Evolutionary conservation across 345 rosid genomes (phyloP).

Genomic region (Aquilaria yunnanensis): DNA sequence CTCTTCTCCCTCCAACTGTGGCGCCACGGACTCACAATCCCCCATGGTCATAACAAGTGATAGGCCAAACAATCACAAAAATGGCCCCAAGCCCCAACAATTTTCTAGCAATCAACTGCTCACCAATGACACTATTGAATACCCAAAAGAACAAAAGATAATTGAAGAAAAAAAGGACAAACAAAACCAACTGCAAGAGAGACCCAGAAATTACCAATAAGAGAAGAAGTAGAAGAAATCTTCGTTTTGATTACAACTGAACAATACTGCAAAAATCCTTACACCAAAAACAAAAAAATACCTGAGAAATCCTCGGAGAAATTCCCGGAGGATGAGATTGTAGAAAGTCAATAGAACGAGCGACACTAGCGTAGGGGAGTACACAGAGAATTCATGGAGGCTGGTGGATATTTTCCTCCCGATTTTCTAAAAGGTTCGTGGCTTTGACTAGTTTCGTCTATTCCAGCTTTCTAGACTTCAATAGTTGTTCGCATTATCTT

Average conservation of each 20-base stretch:
- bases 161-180: neutral
- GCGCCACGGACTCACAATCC: conserved; percentile 24
- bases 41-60: conserved; percentile 35
- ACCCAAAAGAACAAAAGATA: neutral
- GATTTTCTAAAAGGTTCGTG: neutral
- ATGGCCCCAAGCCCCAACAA: neutral
- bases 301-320: no score
- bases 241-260: no score
- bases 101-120: conserved; percentile 1
- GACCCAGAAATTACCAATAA: neutral
- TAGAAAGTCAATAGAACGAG: neutral
- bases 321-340: no score
- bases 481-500: no score
- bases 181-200: no score
- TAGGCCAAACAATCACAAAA: conserved; percentile 9
- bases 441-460: conserved; percentile 3
- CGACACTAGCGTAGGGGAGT: neutral
- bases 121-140: neutral
- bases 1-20: conserved; percentile 44
- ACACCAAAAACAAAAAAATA: no score
- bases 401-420: neutral
- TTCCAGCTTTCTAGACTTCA: neutral
- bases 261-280: no score
- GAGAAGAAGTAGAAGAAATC: no score
- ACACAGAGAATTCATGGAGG: conserved; percentile 13